Evolutionary conservation across 1,284 basidiomycete genomes (phyloP).

Genomic region (Malassezia sp.): DNA sequence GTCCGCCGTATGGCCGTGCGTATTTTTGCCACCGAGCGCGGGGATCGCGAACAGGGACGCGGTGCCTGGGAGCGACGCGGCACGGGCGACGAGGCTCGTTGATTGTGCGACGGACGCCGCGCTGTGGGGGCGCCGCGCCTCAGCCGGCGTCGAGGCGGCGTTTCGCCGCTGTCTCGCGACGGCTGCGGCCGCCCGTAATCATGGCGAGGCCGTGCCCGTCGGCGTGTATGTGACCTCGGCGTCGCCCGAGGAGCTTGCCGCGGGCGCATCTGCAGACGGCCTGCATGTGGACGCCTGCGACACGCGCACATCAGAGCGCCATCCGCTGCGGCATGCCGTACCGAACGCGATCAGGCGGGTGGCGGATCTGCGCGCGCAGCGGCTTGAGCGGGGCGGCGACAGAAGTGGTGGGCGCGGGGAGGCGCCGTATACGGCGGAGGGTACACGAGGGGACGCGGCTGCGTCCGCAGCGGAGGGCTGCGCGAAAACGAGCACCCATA

Average conservation of each 20-base stretch:
- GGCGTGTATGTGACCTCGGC: constrained; percentile 11
- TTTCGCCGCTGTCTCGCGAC: constrained; percentile 19
- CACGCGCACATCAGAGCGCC: constrained; percentile 18
- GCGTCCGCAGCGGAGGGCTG: no score
- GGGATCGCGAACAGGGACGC: constrained; percentile 3
- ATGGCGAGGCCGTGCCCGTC: constrained; percentile 8
- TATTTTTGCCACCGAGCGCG: constrained; percentile 24
- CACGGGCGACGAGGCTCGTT: constrained; percentile 15
- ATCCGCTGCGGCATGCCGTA: constrained; percentile 40
- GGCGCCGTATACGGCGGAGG: no score
- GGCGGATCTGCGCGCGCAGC: constrained; percentile 15
- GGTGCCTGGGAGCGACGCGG: constrained; percentile 16
- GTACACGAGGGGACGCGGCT: no score
- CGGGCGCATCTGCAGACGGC: no score
- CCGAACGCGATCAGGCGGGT: constrained; percentile 25
- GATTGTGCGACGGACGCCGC: constrained; percentile 24
- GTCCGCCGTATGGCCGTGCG: constrained; percentile 42
- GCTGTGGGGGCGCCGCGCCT: constrained; percentile 12
- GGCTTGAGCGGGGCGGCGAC: background rate
- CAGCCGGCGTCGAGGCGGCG: constrained; percentile 4
- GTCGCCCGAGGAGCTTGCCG: background rate
- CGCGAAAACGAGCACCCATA: no score
- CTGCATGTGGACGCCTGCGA: constrained; percentile 34
- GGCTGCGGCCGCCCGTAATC: constrained; percentile 11
- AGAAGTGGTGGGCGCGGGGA: no score